Evolutionary conservation across 75 land plant genomes (phyloP).

Genomic region (Picea sitchensis): DNA sequence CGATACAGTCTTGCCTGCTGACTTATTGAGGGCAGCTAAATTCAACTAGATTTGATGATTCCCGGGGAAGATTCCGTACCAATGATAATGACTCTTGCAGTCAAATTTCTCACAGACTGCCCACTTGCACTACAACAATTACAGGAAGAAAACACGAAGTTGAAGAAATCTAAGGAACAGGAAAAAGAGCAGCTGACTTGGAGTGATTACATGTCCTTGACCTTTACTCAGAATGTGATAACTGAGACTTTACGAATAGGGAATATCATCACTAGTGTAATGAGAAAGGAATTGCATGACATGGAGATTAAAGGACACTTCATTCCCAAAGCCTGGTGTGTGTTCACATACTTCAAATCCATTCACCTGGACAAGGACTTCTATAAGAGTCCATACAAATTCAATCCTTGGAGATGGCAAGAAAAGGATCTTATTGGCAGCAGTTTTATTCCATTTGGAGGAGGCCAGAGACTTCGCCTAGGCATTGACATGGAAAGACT

Average conservation of each 20-base stretch:
- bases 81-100: too few relatives aligned
- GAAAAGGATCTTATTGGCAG: slow-evolving; percentile 24
- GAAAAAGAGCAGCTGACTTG: too few relatives aligned
- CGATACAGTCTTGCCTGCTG: too few relatives aligned
- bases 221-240: too few relatives aligned
- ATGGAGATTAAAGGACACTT: slow-evolving; percentile 56
- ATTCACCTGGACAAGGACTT: slow-evolving; percentile 55
- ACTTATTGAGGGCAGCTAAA: too few relatives aligned
- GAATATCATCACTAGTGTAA: slow-evolving; percentile 55
- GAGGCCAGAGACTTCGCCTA: slow-evolving; percentile 72
- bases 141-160: too few relatives aligned
- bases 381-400: slow-evolving; percentile 44
- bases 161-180: too few relatives aligned
- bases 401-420: slow-evolving; percentile 77
- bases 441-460: slow-evolving; percentile 71
- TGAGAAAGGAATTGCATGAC: slow-evolving; percentile 59
- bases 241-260: slow-evolving; percentile 76
- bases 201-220: too few relatives aligned
- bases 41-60: too few relatives aligned
- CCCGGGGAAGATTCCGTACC: too few relatives aligned
- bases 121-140: too few relatives aligned
- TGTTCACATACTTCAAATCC: slow-evolving; percentile 50
- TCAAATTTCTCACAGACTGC: too few relatives aligned
- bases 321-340: slow-evolving; percentile 70
- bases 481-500: slow-evolving; percentile 62